Conservation (phyloP, 2,329 filamentous ascomycete genomes). For the Clonostachys rhizophaga region DNA sequence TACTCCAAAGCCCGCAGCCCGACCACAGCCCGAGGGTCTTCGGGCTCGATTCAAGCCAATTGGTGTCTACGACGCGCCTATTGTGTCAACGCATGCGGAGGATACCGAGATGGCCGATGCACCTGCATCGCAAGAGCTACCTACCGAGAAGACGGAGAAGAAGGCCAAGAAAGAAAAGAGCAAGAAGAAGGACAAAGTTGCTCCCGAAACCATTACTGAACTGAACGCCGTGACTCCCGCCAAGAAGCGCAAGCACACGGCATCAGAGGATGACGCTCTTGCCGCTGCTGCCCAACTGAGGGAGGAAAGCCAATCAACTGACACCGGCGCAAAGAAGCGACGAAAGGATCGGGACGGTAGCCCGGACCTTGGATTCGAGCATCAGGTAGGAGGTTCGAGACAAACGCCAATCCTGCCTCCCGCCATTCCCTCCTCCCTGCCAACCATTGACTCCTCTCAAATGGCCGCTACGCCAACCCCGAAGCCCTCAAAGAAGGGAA, state of each 20-base stretch:
- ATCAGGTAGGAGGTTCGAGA: not conserved
- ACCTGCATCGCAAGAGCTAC: conserved; percentile 8
- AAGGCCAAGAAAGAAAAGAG: conserved; percentile 18
- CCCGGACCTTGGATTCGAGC: conserved; percentile 25
- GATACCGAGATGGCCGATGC: conserved; percentile 39
- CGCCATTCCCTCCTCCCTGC: not conserved
- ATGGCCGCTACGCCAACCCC: conserved; percentile 1
- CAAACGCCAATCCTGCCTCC: conserved; percentile 15
- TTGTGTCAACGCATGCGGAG: conserved; percentile 21
- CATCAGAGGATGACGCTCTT: conserved; percentile 29
- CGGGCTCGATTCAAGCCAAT: conserved; percentile 64
- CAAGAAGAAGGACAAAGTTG: conserved; percentile 15
- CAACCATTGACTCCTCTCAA: not conserved
- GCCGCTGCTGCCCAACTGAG: conserved; percentile 26
- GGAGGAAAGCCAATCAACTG: conserved; percentile 22
- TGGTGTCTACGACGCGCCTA: conserved; percentile 35
- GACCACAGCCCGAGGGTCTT: conserved; percentile 63
- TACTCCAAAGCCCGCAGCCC: conserved; percentile 44
- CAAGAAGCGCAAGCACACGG: conserved; percentile 26
- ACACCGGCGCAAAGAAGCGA: conserved; percentile 35
- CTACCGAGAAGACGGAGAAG: conserved; percentile 4
- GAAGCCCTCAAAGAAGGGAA: not conserved
- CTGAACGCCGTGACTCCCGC: conserved; percentile 4
- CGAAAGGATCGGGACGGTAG: conserved; percentile 23
- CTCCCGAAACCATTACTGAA: conserved; percentile 4